These are phyloP conservation scores for Rhizopogon sp. DNA, from an alignment of 768 basidiomycete species.

Conservation along the genomic window DNA sequence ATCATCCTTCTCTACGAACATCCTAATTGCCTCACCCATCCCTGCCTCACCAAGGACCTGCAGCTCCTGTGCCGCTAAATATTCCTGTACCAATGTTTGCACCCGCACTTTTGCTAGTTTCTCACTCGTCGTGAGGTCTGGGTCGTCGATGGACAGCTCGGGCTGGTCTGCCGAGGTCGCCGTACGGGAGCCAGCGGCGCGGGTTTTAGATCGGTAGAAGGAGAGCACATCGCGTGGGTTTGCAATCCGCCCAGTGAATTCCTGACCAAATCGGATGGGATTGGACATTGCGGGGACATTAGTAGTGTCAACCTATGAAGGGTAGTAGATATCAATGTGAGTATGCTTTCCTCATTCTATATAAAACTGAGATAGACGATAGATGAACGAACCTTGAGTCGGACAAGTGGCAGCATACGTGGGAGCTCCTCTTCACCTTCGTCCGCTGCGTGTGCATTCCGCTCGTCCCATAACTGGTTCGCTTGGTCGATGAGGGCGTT, in stretches of 20 bases:
- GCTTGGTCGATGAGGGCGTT: constrained; percentile 76
- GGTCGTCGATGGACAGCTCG: constrained; percentile 77
- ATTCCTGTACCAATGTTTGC: constrained; percentile 86
- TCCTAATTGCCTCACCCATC: constrained; percentile 91
- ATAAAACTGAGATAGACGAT: neutral
- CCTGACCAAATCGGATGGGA: constrained; percentile 94
- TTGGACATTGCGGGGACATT: constrained; percentile 90
- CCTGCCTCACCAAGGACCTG: constrained; percentile 86
- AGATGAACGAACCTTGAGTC: constrained; percentile 58
- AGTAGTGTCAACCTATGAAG: constrained; percentile 76
- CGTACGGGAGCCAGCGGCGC: constrained; percentile 33
- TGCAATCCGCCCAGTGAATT: constrained; percentile 85
- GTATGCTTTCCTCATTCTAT: neutral
- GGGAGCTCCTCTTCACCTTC: constrained; percentile 59
- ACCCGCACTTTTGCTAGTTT: constrained; percentile 81
- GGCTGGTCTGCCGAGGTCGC: constrained; percentile 75
- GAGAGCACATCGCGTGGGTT: constrained; percentile 93
- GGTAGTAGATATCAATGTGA: neutral
- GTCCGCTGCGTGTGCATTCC: constrained; percentile 55
- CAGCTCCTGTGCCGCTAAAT: constrained; percentile 86
- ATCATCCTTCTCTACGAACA: constrained; percentile 98
- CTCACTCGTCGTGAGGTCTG: constrained; percentile 58
- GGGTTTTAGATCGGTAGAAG: constrained; percentile 74
- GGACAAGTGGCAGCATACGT: constrained; percentile 80
- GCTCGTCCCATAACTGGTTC: constrained; percentile 71